phyloP scores from a whole-genome alignment of 306 rosid genomes.

The Malus orientalis region DNA sequence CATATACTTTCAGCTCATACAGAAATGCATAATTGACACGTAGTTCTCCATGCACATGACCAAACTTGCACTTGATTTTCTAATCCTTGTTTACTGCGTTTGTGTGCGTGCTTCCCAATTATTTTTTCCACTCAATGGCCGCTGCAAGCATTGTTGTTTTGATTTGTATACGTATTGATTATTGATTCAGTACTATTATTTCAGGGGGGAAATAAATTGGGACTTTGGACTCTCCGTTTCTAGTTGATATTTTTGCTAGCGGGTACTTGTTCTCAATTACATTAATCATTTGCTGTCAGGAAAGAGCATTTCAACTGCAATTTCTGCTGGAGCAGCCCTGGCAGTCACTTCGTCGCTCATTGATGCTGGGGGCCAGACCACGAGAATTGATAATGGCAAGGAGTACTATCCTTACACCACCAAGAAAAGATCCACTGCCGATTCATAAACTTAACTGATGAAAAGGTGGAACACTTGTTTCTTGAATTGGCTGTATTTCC shows the following conservation, averaged over 20 bases:
- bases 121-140: background rate
- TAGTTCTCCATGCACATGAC: background rate
- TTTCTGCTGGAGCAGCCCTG: conserved; percentile 87
- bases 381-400: conserved; percentile 68
- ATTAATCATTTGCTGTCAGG: conserved; percentile 31
- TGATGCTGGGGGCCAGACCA: conserved; percentile 70
- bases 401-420: conserved; percentile 90
- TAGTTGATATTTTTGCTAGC: background rate
- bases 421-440: conserved; percentile 65
- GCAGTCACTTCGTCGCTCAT: conserved; percentile 67
- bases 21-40: background rate
- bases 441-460: conserved; percentile 27
- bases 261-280: background rate
- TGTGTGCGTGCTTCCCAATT: background rate
- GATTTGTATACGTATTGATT: background rate
- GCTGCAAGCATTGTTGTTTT: background rate
- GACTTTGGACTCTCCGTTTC: background rate
- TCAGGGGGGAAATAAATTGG: background rate
- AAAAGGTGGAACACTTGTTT: conserved; percentile 32
- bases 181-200: background rate
- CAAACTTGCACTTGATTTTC: background rate
- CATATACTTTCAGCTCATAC: background rate
- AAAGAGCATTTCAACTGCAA: conserved; percentile 74
- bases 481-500: conserved; percentile 22
- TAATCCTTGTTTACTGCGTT: background rate